These are phyloP conservation scores for Sanghuangporus weigelae DNA, from an alignment of 1,284 basidiomycete genomes.

Conservation along the genomic window DNA sequence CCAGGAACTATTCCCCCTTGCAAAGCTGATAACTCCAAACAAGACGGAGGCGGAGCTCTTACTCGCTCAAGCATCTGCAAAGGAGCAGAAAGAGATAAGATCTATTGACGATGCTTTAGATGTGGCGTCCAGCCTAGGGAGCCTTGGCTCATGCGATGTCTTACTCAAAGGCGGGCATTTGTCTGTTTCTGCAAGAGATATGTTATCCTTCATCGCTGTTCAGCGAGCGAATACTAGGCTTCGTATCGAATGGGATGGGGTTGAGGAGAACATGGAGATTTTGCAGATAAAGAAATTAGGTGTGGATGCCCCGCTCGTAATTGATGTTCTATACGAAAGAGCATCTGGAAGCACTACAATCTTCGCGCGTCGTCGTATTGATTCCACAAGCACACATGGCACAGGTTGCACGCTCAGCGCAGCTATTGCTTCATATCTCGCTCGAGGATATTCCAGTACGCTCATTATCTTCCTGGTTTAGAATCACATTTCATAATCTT, in stretches of 20 bases:
- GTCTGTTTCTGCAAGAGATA: conserved; percentile 38
- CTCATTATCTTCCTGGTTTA: conserved; percentile 12
- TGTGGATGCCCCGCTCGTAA: conserved; percentile 41
- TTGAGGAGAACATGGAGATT: conserved; percentile 59
- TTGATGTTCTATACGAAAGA: conserved; percentile 67
- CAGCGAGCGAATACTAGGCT: conserved; percentile 26
- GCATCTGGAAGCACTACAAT: conserved; percentile 36
- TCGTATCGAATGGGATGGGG: conserved; percentile 30
- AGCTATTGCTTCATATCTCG: conserved; percentile 70
- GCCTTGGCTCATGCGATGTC: conserved; percentile 51
- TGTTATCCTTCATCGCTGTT: conserved; percentile 29
- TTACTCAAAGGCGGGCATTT: conserved; percentile 91
- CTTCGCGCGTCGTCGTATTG: conserved; percentile 62
- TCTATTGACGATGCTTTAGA: conserved; percentile 59
- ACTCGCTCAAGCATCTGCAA: conserved; percentile 29
- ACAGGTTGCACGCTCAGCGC: conserved; percentile 92
- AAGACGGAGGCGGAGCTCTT: conserved; percentile 76
- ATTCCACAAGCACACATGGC: conserved; percentile 80
- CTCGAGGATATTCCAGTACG: conserved; percentile 46
- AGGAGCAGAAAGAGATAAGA: conserved; percentile 30
- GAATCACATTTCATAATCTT: conserved; percentile 5
- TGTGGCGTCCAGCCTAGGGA: conserved; percentile 51
- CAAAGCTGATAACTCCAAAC: conserved; percentile 84
- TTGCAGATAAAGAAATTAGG: conserved; percentile 30
- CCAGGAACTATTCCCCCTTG: conserved; percentile 64